These are phyloP conservation scores for Hortiboletus flavorubellus DNA, from an alignment of 768 basidiomycete species.

Conservation along the genomic window DNA sequence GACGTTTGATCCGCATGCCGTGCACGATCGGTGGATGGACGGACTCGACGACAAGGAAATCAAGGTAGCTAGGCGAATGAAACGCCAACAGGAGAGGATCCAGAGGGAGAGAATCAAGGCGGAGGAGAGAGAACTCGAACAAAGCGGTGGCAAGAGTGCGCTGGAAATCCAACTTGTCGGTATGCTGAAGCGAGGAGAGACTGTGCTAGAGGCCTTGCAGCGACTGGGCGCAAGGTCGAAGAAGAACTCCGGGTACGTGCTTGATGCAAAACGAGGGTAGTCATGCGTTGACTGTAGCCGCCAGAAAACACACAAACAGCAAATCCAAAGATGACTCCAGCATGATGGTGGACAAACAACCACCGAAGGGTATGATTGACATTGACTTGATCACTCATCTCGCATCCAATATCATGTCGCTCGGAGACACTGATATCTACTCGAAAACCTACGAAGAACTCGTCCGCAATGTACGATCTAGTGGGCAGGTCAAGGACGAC, in stretches of 20 bases:
- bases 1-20: constrained; percentile 83
- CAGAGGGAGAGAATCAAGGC: constrained; percentile 66
- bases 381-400: constrained; percentile 83
- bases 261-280: not conserved
- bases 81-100: constrained; percentile 69
- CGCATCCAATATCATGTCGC: constrained; percentile 83
- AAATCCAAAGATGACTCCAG: constrained; percentile 34
- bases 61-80: constrained; percentile 71
- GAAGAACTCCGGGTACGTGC: constrained; percentile 33
- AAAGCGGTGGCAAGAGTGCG: constrained; percentile 61
- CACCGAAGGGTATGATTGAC: constrained; percentile 40
- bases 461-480: constrained; percentile 68
- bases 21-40: constrained; percentile 98
- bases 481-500: constrained; percentile 60
- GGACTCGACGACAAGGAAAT: constrained; percentile 82
- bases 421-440: constrained; percentile 85
- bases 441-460: constrained; percentile 83
- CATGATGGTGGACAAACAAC: constrained; percentile 51
- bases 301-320: constrained; percentile 31
- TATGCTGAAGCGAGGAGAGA: constrained; percentile 85
- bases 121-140: constrained; percentile 70
- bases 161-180: constrained; percentile 66
- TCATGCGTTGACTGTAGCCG: not conserved
- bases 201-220: constrained; percentile 84
- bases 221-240: constrained; percentile 72